Evolutionary conservation across 73 alveolate genomes (phyloP).

Genomic region (Strombidium stylifer): DNA sequence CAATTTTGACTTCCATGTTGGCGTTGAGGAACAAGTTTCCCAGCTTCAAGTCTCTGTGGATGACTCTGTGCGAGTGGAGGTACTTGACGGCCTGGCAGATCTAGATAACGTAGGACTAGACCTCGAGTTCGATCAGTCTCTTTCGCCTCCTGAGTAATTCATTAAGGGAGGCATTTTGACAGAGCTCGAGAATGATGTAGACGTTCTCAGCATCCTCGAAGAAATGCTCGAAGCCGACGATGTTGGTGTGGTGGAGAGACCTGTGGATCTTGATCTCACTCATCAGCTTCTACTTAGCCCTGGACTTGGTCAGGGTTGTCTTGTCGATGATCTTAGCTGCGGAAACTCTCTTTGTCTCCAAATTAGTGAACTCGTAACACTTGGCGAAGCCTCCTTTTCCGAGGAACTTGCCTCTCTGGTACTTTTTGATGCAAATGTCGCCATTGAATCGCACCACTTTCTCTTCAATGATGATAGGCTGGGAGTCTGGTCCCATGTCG

Average conservation of each 20-base stretch:
- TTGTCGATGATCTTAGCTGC: constrained; percentile 95
- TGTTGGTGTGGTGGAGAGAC: constrained; percentile 86
- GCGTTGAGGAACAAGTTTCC: constrained; percentile 85
- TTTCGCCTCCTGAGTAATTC: constrained; percentile 93
- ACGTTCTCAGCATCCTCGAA: constrained; percentile 94
- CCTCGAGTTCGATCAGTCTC: constrained; percentile 91
- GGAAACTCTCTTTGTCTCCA: constrained; percentile 67
- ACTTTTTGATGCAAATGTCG: constrained; percentile 67
- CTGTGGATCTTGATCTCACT: constrained; percentile 95
- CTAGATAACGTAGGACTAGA: constrained; percentile 87
- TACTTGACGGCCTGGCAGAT: constrained; percentile 79
- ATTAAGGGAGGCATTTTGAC: constrained; percentile 87
- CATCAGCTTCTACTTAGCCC: constrained; percentile 92
- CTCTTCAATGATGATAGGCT: constrained; percentile 69
- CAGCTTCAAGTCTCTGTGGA: constrained; percentile 94
- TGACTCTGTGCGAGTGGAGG: constrained; percentile 83
- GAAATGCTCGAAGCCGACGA: constrained; percentile 94
- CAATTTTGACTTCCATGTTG: constrained; percentile 84
- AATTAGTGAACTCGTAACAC: constrained; percentile 88
- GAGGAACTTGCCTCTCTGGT: constrained; percentile 76
- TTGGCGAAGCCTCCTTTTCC: constrained; percentile 97
- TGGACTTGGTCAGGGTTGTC: constrained; percentile 83
- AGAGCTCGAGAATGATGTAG: constrained; percentile 86
- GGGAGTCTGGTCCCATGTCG: too few species aligned
- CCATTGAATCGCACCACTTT: constrained; percentile 65